phyloP scores from a whole-genome alignment of 352 stramenopile species.

The Phytophthora sp. region DNA sequence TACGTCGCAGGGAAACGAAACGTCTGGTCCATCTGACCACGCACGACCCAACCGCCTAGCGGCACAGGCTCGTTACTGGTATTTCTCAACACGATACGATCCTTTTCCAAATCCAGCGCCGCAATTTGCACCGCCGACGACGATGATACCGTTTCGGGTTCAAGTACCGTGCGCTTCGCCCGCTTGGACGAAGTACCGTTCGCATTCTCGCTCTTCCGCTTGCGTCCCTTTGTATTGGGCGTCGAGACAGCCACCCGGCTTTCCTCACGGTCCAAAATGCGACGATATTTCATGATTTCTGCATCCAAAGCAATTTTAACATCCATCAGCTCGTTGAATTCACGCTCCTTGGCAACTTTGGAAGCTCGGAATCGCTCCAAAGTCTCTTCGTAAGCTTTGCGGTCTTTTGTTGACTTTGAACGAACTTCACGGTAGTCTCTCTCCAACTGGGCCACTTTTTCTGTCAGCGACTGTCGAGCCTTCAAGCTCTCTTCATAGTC shows the following conservation, averaged over 20 bases:
- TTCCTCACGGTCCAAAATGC: conserved; percentile 84
- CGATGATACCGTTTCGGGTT: neutral
- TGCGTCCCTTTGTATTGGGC: conserved; percentile 54
- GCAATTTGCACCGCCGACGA: conserved; percentile 65
- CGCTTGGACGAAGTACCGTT: conserved; percentile 45
- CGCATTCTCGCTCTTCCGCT: conserved; percentile 66
- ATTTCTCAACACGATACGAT: conserved; percentile 81
- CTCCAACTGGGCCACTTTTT: conserved; percentile 83
- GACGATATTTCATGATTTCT: conserved; percentile 83
- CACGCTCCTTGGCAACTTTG: conserved; percentile 74
- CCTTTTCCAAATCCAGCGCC: conserved; percentile 74
- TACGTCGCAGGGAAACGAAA: conserved; percentile 77
- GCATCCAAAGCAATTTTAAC: conserved; percentile 82
- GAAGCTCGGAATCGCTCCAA: conserved; percentile 72
- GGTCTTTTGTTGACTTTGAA: conserved; percentile 79
- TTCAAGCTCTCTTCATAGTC: conserved; percentile 85
- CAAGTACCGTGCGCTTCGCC: conserved; percentile 40
- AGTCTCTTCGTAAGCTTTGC: conserved; percentile 74
- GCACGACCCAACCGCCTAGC: conserved; percentile 73
- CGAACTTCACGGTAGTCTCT: conserved; percentile 80
- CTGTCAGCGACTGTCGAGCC: conserved; percentile 71
- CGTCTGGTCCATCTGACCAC: conserved; percentile 62
- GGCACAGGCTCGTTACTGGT: conserved; percentile 60
- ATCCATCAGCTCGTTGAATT: conserved; percentile 91
- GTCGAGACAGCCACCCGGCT: conserved; percentile 68